Conservation (phyloP, 768 basidiomycete species). For the Mycena kentingensis region DNA sequence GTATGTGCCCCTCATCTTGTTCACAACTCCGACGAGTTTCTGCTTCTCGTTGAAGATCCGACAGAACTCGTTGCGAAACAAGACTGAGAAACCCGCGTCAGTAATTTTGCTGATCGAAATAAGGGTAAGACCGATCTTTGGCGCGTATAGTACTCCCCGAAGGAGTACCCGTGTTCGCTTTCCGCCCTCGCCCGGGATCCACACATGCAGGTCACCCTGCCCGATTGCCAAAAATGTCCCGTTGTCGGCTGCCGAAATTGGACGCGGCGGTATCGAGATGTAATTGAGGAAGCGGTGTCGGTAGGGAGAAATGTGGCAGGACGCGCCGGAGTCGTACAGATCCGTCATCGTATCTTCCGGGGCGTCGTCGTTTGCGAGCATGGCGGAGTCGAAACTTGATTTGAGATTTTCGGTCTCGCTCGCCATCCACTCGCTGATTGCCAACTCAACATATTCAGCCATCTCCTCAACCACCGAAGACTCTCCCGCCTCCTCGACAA, state of each 20-base stretch:
- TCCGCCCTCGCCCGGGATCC: slow-evolving; percentile 9
- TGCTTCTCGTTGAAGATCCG: slow-evolving; percentile 7
- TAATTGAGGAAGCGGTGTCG: slow-evolving; percentile 24
- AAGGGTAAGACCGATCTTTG: background rate
- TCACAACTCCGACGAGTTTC: slow-evolving; percentile 1
- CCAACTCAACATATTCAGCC: too few relatives aligned
- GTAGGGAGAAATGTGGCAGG: slow-evolving; percentile 29
- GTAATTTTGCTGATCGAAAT: too few relatives aligned
- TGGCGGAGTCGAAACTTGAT: background rate
- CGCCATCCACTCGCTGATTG: too few relatives aligned
- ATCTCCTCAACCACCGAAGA: too few relatives aligned
- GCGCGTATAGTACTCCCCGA: slow-evolving; percentile 6
- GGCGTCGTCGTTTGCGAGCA: slow-evolving; percentile 5
- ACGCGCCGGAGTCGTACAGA: too few relatives aligned
- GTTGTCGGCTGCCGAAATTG: slow-evolving; percentile 25
- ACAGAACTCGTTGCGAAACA: slow-evolving; percentile 5
- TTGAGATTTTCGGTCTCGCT: too few relatives aligned
- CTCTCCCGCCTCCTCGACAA: too few relatives aligned
- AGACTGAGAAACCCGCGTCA: slow-evolving; percentile 3
- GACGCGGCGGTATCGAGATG: slow-evolving; percentile 15
- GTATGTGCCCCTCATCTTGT: slow-evolving; percentile 1
- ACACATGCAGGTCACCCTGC: slow-evolving; percentile 17
- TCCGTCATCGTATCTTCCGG: too few relatives aligned
- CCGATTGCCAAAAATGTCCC: slow-evolving; percentile 17
- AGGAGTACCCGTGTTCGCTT: background rate